Evolutionary conservation across 495 filamentous ascomycete genomes (phyloP), one percentile per base, ranked within the genome.

Genomic region (Trichoderma virens): DNA sequence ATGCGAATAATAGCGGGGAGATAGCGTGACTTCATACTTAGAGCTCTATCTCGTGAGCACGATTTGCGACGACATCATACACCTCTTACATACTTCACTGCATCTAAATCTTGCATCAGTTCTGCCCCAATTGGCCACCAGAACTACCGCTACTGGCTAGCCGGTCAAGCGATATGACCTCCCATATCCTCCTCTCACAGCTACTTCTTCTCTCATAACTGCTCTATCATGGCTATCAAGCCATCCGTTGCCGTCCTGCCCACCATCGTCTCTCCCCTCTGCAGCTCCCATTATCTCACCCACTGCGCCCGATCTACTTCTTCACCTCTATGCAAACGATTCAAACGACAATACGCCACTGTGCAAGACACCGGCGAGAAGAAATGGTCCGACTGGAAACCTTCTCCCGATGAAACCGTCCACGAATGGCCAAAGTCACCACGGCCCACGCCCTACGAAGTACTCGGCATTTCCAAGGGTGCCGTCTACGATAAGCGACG

Each of bases 391-490:
- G 51, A 56, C 27, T 4, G 23, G 13, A 56, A 30, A 59, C 67
- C 63, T 43, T 79, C 73, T 0, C 25, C 75, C 71, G 74, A 64
- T 47, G 74, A 67, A 67, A 66, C 32, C 71, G 68, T 14, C 23
- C 75, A 18, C 65, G 64, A 39, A 5, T 82, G 79, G 79, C 79
- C 79, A 2, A 65, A 70, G 16, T 74, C 72, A 11, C 61, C 65
- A 61, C 70, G 71, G 56, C 90, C 90, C n/a, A 94, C 93, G 0
- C 94, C 94, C 0, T 98, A 98, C 73, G 90, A 98, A 67, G 90
- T 98, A 68, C 85, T 98, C 67, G 78, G 85, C 56, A 79, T 86
- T 64, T 76, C 81, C 32, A 82, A 76, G 65, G 78, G 72, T 30
- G 83, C 84, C 20, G 83, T 86, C 18, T 98, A 98, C 72, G 87